Evolutionary conservation across 768 basidiomycete genomes (phyloP), one percentile per base, ranked within the genome.

Genomic region (Russula ochroleuca): DNA sequence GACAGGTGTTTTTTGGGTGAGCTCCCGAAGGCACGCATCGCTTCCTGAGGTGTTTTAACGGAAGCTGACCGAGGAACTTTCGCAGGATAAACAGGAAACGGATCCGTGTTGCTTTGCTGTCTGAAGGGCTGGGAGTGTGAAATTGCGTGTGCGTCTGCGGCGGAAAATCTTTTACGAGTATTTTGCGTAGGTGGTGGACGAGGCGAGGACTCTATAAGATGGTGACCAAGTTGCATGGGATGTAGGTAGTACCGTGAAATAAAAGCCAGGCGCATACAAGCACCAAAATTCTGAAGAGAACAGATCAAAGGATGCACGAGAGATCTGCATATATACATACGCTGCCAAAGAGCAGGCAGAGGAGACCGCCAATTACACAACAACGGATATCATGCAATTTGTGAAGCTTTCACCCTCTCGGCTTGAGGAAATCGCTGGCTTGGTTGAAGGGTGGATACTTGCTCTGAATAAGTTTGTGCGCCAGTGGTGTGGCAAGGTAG

Each of bases 161-260:
- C 74, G 68, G 77, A 76, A 6, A 81, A 71, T 62, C 83, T 81
- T 74, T 85, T 85, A 48, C 77, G 68, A 62, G 68, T 59, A 38
- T 74, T 54, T n/a, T 71, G 67, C 61, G 70, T 19, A 48, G 58
- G 23, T 64, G 54, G 15, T n/a, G 62, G 59, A 66, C 68, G 21
- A 50, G 62, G 40, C 50, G 62, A 73, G 68, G 49, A 74, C 57
- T 68, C 70, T 64, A 60, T 17, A 21, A n/a, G 72, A 70, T 33
- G 73, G 67, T 31, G 76, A 74, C 83, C 79, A 69, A 81, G 70
- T 78, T 82, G 81, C 84, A 86, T 85, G 77, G 83, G 78, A 76
- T 80, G 77, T 73, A 75, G 79, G 79, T 81, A 78, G 61, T 77
- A 73, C 68, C 77, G 76, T 66, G 81, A 72, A 58, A 78, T 59